Base-by-base conservation (phyloP, 352 stramenopile species). In the Thraustochytrium sp. region DNA sequence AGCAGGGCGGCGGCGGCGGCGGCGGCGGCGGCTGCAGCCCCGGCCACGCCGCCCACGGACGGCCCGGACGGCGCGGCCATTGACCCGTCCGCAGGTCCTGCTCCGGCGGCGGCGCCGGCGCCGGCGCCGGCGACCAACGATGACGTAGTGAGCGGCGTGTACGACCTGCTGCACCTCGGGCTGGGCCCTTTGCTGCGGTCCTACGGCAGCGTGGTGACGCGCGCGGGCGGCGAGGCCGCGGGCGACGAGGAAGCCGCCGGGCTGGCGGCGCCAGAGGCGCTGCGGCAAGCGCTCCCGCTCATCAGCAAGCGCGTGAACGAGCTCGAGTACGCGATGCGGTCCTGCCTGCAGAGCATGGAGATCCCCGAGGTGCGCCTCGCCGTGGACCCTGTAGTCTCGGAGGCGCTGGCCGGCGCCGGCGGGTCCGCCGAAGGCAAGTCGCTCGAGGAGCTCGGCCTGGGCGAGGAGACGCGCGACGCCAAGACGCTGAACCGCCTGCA, bases 291-390 rank as follows among this genome's bases (percentile, higher is more conserved):
- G 23, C 68, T 80, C 5, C 68, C 68, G 9, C 31, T 80, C 8
- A 80, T 80, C 51, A 80, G 31, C 51, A 87, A 87, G 63, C 62
- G 65, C n/a, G 46, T 98, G 89, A 96, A 95, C 72, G 94, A 98
- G 85, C 89, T 98, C 29, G 94, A 98, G 82, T 87, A 97, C 26
- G 94, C 94, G 11, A 85, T 98, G 80, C 88, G 96, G 42, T 93
- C 97, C 76, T 98, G 96, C 86, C 92, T 98, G 85, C 93, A 97
- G 78, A 95, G 96, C 76, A 92, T 97, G 78, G 93, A 97, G 84
- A 98, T 98, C 73, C 94, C 94, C 1, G 92, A 96, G 61, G 93
- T 98, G 55, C 92, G 92, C 55, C 85, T 98, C 29, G 87, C 92
- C 34, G 94, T 95, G 64, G 93, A 97, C 64, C 90, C 92, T 1